A percentile compares a stretch with the other conserved stretches of the same genome.
phyloP scores from a whole-genome alignment of 306 rosid genomes.

The Cucurbita moschata region DNA sequence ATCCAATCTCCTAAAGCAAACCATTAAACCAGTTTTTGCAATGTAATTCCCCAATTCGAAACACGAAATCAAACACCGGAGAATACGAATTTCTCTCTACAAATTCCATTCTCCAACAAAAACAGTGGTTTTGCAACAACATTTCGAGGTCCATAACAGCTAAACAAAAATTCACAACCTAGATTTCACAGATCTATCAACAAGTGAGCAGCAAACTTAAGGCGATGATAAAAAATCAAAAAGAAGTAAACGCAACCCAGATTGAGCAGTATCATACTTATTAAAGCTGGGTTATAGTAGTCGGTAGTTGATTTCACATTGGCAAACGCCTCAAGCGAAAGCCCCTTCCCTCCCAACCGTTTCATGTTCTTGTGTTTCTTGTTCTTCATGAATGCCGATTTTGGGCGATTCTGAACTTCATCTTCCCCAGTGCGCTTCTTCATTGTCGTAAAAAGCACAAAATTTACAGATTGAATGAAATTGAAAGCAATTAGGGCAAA shows the following conservation, averaged over 20 bases:
- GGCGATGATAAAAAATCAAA: neutral
- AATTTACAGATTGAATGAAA: neutral
- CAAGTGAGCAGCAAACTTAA: neutral
- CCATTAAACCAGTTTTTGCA: neutral
- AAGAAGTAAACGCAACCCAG: neutral
- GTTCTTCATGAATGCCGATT: constrained; percentile 9
- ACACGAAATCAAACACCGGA: neutral
- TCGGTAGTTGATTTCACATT: constrained; percentile 39
- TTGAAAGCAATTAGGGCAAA: neutral
- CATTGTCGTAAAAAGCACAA: constrained; percentile 12
- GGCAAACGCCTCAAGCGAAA: constrained; percentile 45
- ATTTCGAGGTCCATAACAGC: neutral
- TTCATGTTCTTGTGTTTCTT: constrained; percentile 26
- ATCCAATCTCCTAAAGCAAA: neutral
- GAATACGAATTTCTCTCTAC: neutral
- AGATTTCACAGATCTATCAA: neutral
- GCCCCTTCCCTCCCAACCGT: constrained; percentile 51
- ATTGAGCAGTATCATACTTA: constrained; percentile 33
- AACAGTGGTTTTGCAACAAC: too few relatives aligned
- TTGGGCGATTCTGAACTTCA: constrained; percentile 12
- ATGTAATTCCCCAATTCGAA: neutral
- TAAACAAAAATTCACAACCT: neutral
- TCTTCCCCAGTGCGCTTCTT: constrained; percentile 17
- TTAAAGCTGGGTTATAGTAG: constrained; percentile 58
- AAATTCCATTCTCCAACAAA: neutral